phyloP scores from a whole-genome alignment of 495 filamentous ascomycete genomes.

The Neurospora sp. region DNA sequence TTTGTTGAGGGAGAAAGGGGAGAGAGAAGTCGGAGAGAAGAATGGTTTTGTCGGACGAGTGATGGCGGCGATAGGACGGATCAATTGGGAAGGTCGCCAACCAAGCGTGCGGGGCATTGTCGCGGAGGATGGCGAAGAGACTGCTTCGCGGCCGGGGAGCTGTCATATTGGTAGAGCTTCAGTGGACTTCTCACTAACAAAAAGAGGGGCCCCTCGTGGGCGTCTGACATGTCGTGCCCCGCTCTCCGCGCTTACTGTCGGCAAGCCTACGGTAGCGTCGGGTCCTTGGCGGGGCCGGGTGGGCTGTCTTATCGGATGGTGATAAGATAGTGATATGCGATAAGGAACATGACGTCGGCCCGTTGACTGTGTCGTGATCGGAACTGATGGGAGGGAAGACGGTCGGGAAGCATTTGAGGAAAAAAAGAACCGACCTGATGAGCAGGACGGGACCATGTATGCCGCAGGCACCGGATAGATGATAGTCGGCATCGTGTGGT shows the following conservation, averaged over 20 bases:
- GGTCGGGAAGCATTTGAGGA: too few relatives aligned
- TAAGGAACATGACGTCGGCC: background rate
- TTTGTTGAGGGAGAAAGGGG: conserved; percentile 4
- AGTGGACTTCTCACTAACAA: background rate
- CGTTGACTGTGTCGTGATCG: background rate
- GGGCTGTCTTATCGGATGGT: background rate
- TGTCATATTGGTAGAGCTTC: background rate
- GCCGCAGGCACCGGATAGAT: too few relatives aligned
- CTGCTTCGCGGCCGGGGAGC: background rate
- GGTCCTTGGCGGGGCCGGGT: background rate
- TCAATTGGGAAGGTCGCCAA: conserved; percentile 23
- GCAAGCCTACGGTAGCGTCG: background rate
- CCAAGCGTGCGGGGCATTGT: conserved; percentile 31
- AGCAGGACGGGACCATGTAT: too few relatives aligned
- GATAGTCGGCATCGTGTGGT: too few relatives aligned
- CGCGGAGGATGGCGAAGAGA: background rate
- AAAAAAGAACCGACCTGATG: too few relatives aligned
- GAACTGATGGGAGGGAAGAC: background rate
- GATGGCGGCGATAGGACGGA: background rate
- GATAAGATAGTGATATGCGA: background rate
- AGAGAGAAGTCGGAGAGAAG: background rate
- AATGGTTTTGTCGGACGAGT: background rate
- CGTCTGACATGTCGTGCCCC: background rate
- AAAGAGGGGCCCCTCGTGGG: background rate
- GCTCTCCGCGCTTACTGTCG: background rate